Evolutionary conservation across 2,329 filamentous ascomycete species (phyloP).

Genomic region (Calonectria pseudoreteaudii): DNA sequence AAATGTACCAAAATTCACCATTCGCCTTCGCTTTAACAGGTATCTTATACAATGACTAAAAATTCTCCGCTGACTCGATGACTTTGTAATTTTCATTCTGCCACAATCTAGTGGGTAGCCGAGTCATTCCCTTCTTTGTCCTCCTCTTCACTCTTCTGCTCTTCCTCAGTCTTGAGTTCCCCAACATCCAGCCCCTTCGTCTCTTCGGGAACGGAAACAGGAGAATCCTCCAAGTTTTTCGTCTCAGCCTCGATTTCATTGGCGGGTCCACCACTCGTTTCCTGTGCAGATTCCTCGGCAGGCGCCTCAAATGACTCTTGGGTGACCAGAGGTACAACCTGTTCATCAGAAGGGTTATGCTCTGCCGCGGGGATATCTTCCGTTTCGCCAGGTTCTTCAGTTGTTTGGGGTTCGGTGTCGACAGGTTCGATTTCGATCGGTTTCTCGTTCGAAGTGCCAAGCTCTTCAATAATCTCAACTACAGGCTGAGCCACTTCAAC

Average conservation of each 20-base stretch:
- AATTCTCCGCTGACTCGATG: conserved; percentile 29
- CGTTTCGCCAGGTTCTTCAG: background rate
- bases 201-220: conserved; percentile 12
- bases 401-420: background rate
- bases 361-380: background rate
- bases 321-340: background rate
- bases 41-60: conserved; percentile 45
- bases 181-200: conserved; percentile 21
- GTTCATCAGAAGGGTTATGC: background rate
- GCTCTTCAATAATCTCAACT: background rate
- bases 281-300: background rate
- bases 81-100: conserved; percentile 31
- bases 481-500: conserved; percentile 9
- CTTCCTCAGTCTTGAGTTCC: conserved; percentile 19
- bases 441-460: background rate
- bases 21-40: conserved; percentile 48
- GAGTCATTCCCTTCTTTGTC: conserved; percentile 26
- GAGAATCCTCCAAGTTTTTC: conserved; percentile 21
- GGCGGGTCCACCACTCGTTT: background rate
- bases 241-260: conserved; percentile 16
- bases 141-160: conserved; percentile 14
- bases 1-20: conserved; percentile 42
- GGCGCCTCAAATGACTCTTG: background rate
- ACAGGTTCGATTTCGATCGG: conserved; percentile 1
- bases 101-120: conserved; percentile 31